Evolutionary conservation across 805 yeast species (phyloP), one percentile per base, ranked within the genome.

Genomic region (Pichia gijzeniarum): DNA sequence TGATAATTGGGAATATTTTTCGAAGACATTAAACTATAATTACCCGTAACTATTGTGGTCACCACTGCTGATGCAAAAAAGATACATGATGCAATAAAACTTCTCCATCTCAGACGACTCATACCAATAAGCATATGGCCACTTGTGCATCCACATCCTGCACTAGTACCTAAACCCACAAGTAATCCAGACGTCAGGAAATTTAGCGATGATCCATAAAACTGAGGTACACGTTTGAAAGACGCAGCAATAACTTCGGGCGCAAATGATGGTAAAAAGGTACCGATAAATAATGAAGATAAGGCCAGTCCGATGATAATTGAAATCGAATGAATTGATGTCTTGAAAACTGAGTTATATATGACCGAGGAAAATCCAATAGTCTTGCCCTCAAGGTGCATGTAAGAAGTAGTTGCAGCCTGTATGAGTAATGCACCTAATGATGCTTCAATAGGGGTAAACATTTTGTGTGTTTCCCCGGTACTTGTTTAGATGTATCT

Each of bases 111-210:
- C 4, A 71, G 51, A 39, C 79, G 60, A 9, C 77, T 69, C n/a
- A 75, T 42, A 0, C 80, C 80, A 17, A 64, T 61, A 5, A 76
- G 57, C 77, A 76, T 72, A 51, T 76, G 80, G 3, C 80, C 80
- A 0, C 79, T 73, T 1, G 80, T 76, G 45, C 80, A 76, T 2
- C 80, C 80, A 27, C 66, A 59, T 0, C 76, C 79, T 28, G 63
- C 54, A 30, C 65, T 65, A 0, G 80, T 70, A 1, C 80, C 80
- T 2, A 69, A 18, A 0, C 80, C 80, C 2, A 69, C 74, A 1
- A 74, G 51, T 0, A 65, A 44, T 0, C 80, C 79, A 1, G 74
- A 65, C 9, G 51, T 10, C 14, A 47, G 19, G 18, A 45, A 49
- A 14, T 47, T 19, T 3, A 43, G n/a, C 16, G 48, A 22, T 13